Evolutionary conservation across 345 rosid genomes (phyloP).

Genomic region (Eucalyptus regnans): DNA sequence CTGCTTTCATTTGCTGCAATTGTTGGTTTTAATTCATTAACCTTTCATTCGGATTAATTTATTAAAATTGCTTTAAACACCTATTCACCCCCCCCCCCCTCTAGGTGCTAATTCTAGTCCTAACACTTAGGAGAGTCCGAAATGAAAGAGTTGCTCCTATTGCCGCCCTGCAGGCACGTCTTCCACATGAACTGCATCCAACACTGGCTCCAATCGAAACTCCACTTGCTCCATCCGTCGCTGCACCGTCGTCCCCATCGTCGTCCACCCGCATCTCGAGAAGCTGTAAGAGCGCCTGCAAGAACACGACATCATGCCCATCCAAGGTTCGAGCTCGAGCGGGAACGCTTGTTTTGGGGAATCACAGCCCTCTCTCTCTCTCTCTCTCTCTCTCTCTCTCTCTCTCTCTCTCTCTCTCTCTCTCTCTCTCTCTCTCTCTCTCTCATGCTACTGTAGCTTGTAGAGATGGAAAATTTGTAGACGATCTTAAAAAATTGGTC

Average conservation of each 20-base stretch:
- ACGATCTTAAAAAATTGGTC: not conserved
- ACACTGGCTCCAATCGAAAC: constrained; percentile 70
- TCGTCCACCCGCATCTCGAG: constrained; percentile 3
- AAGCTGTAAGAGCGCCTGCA: not conserved
- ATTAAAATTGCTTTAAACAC: too few species aligned
- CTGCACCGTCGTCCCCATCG: not conserved
- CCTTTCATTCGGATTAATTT: too few species aligned
- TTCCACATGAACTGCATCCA: constrained; percentile 73
- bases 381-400: too few species aligned
- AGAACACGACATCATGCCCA: not conserved
- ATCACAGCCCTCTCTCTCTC: not conserved
- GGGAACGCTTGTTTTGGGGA: not conserved
- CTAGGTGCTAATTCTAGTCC: too few species aligned
- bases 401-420: too few species aligned
- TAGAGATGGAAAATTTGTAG: not conserved
- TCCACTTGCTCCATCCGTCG: constrained; percentile 64
- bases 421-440: not conserved
- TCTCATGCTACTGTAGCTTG: not conserved
- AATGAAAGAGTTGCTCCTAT: constrained; percentile 67
- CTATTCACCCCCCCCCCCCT: too few species aligned
- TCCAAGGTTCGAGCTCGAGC: not conserved
- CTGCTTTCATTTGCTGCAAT: too few species aligned
- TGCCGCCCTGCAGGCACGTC: constrained; percentile 73
- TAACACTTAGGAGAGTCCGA: constrained; percentile 86
- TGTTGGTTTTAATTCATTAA: too few species aligned